Evolutionary conservation across 306 rosid species (phyloP).

Genomic region (Quercus ilex): DNA sequence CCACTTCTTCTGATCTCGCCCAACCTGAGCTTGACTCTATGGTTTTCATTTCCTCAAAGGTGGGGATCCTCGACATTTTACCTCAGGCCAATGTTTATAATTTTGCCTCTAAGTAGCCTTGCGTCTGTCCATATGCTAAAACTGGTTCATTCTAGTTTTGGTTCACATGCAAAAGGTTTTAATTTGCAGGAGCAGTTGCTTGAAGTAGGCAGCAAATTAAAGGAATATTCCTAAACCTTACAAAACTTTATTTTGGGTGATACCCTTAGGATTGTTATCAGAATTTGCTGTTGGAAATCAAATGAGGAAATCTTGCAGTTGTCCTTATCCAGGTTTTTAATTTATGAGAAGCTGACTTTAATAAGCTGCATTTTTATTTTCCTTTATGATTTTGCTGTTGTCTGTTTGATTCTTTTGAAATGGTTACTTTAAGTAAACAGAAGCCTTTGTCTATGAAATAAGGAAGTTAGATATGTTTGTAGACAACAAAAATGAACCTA

Average conservation of each 20-base stretch:
- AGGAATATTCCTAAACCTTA: conserved; percentile 51
- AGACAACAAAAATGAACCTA: neutral
- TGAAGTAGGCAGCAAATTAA: conserved; percentile 70
- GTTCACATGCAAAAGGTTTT: conserved; percentile 6
- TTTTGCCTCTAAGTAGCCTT: too few species aligned
- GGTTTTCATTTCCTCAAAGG: too few species aligned
- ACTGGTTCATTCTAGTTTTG: neutral
- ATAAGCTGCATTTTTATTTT: neutral
- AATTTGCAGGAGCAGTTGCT: conserved; percentile 82
- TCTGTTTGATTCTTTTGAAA: neutral
- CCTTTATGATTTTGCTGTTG: too few species aligned
- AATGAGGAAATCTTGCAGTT: conserved; percentile 78
- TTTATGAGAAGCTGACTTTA: neutral
- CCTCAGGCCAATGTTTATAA: too few species aligned
- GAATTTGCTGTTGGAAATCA: conserved; percentile 82
- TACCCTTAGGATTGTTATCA: conserved; percentile 92
- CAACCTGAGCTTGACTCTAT: too few species aligned
- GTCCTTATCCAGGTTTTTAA: conserved; percentile 82
- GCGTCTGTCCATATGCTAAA: too few species aligned
- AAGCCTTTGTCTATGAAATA: neutral
- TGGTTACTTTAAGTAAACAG: neutral
- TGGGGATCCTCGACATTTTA: too few species aligned
- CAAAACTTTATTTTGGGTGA: conserved; percentile 66
- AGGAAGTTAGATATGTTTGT: neutral
- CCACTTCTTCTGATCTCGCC: too few species aligned